Evolutionary conservation across 2,329 filamentous ascomycete species (phyloP), one percentile per base, ranked within the genome.

Genomic region (Didymella sp.): DNA sequence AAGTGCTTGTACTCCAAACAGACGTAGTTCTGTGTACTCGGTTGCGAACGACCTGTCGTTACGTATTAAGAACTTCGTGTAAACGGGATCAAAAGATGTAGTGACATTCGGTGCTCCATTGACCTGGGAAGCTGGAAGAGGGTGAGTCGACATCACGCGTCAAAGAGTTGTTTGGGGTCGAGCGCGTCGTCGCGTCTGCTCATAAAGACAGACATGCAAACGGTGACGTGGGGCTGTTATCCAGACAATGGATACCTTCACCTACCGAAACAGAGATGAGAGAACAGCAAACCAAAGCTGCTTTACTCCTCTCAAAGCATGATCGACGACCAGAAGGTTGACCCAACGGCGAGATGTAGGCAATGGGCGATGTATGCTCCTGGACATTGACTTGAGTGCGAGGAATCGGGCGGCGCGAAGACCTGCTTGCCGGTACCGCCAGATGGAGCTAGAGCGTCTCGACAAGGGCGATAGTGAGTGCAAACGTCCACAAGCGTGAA

Each of bases 201-300:
- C 12, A n/a, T 15, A 31, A 37, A 40, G 45, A 31, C 35, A 56
- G 51, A 8, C n/a, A 44, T 60, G 28, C 58, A 64, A 63, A 60
- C 49, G 19, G 47, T 53, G 47, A 30, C 24, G 38, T 41, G 38
- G 27, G 15, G 30, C 33, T 31, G 33, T 46, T 40, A 33, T 40
- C n/a, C 12, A 21, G 31, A 19, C 25, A 15, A 31, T 52, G 25
- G 21, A 13, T 24, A 17, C 42, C 25, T 46, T 52, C 50, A 52
- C 50, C 8, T 46, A 46, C 50, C 33, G 24, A 43, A 17, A 37
- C 11, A 25, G 2, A 43, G 21, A n/a, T 31, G 15, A 35, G 19
- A 25, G 9, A 6, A n/a, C 7, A n/a, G 30, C 25, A 27, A 30
- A 12, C 27, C 6, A 15, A 17, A 31, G 4, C 6, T 15, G 30